phyloP scores from a whole-genome alignment of 768 basidiomycete species.

The Tubosaeta sp. region DNA sequence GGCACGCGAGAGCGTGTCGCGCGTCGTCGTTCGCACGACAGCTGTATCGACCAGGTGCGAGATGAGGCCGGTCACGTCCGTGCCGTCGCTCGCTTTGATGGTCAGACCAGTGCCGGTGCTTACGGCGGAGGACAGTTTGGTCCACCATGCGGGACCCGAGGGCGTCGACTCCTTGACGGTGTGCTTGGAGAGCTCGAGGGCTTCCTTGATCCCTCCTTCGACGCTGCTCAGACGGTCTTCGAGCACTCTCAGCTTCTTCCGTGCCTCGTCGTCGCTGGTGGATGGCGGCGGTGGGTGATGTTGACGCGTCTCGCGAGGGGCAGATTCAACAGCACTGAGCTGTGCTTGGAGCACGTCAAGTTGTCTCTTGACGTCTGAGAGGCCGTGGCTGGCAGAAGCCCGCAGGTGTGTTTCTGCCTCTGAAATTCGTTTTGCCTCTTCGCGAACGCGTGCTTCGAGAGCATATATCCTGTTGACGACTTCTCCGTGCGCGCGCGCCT shows the following conservation, averaged over 20 bases:
- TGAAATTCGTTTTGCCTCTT: slow-evolving; percentile 41
- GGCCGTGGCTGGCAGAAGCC: slow-evolving; percentile 39
- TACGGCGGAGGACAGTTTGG: slow-evolving; percentile 49
- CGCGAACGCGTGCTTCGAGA: slow-evolving; percentile 51
- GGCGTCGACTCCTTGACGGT: slow-evolving; percentile 35
- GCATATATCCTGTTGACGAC: slow-evolving; percentile 49
- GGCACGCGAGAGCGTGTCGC: slow-evolving; percentile 74
- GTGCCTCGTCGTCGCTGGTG: slow-evolving; percentile 53
- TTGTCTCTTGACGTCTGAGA: slow-evolving; percentile 52
- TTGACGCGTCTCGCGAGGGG: slow-evolving; percentile 16
- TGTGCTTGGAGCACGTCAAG: slow-evolving; percentile 50
- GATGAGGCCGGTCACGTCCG: slow-evolving; percentile 69
- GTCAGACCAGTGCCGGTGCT: slow-evolving; percentile 46
- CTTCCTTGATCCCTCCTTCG: slow-evolving; percentile 66
- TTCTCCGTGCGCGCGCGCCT: slow-evolving; percentile 47
- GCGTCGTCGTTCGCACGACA: slow-evolving; percentile 57
- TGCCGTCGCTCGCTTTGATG: slow-evolving; percentile 73
- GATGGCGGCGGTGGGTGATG: slow-evolving; percentile 11
- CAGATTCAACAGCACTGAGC: slow-evolving; percentile 28
- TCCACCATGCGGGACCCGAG: slow-evolving; percentile 63
- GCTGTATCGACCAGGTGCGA: slow-evolving; percentile 73
- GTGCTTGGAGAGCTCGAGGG: slow-evolving; percentile 61
- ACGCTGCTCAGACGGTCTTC: slow-evolving; percentile 61
- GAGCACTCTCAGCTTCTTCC: slow-evolving; percentile 47
- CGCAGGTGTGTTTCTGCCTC: slow-evolving; percentile 53